phyloP scores from a whole-genome alignment of 495 filamentous ascomycete genomes.

The Daldinia concentrica region DNA sequence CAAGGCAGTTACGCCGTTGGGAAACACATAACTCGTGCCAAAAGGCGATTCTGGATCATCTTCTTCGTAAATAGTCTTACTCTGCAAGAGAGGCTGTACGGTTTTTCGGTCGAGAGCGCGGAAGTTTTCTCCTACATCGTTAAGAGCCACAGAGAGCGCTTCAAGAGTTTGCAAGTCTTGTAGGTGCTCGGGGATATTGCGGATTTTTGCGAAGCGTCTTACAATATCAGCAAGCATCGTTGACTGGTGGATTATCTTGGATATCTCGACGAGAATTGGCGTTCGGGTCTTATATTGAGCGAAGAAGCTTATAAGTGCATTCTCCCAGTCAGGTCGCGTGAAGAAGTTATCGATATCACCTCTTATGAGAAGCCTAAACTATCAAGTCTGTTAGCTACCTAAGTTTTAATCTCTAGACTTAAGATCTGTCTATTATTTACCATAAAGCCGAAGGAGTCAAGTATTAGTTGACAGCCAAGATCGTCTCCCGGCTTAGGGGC shows the following conservation, averaged over 20 bases:
- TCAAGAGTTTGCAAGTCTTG: slow-evolving; percentile 6
- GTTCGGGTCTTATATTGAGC: slow-evolving; percentile 6
- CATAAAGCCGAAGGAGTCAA: slow-evolving; percentile 25
- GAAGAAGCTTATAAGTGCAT: slow-evolving; percentile 13
- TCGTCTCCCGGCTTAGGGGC: slow-evolving; percentile 19
- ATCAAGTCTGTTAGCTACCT: slow-evolving; percentile 15
- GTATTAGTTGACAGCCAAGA: slow-evolving; percentile 26
- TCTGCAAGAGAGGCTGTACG: slow-evolving; percentile 16
- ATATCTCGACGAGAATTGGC: slow-evolving; percentile 19
- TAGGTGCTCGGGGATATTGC: not conserved
- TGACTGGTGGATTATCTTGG: slow-evolving; percentile 11
- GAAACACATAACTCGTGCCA: slow-evolving; percentile 22
- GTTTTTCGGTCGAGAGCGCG: slow-evolving; percentile 10
- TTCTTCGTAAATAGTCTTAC: slow-evolving; percentile 15
- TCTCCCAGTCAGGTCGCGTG: slow-evolving; percentile 15
- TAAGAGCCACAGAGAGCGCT: not conserved
- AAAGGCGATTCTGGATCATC: slow-evolving; percentile 15
- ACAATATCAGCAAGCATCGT: not conserved
- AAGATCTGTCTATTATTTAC: slow-evolving; percentile 5
- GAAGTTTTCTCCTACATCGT: not conserved
- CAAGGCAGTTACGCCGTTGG: slow-evolving; percentile 1
- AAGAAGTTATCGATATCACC: slow-evolving; percentile 28
- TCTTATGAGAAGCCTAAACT: slow-evolving; percentile 11
- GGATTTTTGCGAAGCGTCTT: slow-evolving; percentile 3
- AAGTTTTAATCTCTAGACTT: not conserved